Base-by-base conservation (phyloP, 106 monocot genomes). In the Apostasia shenzhenica region DNA sequence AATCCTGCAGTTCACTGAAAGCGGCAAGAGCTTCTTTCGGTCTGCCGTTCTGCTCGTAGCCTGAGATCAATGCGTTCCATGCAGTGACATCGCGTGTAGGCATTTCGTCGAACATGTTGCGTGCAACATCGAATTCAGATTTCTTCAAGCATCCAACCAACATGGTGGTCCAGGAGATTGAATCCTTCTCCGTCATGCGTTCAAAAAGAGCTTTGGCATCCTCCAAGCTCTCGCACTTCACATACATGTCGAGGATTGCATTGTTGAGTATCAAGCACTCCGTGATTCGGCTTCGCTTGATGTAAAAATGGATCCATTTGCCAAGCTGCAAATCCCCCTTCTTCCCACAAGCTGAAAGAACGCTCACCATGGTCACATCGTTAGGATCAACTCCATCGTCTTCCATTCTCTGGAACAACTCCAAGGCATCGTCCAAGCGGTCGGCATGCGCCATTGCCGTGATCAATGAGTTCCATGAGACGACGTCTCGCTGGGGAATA, bases 391-490 rank as follows among this genome's bases (percentile, higher is more conserved):
- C 48, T 2, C 14, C 54, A 41, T 63, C 65, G 0, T n/a, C 44
- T 39, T 67, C 49, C 88, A 88, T 84, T 59, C 66, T 54, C 55
- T 10, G 12, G 54, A 84, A 88, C 39, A 84, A 12, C 11, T 73
- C 55, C 63, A 88, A 45, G 5, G 77, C 81, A 63, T 79, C 84
- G 8, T 84, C 79, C 40, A 41, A 72, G 9, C 4, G 67, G 3
- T 61, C 77, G 0, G 71, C 57, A 11, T 65, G 65, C 2, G 70
- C 57, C 61, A 79, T 68, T 6, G 70, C 78, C 12, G 69, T 43
- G 67, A 88, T 82, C 40, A 84, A 71, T 0, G 84, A 81, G 63
- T 88, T 88, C 88, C 88, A 84, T 1, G 84, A 84, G 13, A 88
- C 84, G 38, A 80, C 76, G 46, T 88, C 88, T 53, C 72, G 76